phyloP scores from a whole-genome alignment of 1,284 basidiomycete genomes.

The Boletus semigastroideus region DNA sequence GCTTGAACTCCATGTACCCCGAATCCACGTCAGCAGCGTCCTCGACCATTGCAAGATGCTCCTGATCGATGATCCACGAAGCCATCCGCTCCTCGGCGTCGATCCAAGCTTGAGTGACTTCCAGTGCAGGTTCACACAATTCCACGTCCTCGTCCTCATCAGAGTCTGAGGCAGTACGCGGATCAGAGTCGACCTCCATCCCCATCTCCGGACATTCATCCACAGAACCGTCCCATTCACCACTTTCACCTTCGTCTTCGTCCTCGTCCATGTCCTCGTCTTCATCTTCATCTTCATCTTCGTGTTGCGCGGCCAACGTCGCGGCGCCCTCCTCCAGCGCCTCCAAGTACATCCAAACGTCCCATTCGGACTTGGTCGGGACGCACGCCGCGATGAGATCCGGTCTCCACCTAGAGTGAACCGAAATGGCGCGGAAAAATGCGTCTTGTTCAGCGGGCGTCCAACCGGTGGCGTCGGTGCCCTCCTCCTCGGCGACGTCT shows the following conservation, averaged over 20 bases:
- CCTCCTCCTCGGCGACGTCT: not conserved
- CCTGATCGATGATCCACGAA: constrained; percentile 33
- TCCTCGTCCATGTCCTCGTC: constrained; percentile 1
- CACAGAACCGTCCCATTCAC: not conserved
- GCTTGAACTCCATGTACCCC: not conserved
- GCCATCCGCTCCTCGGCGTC: constrained; percentile 60
- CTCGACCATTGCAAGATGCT: constrained; percentile 29
- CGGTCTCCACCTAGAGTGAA: constrained; percentile 34
- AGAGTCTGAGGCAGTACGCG: constrained; percentile 4
- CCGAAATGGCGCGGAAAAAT: constrained; percentile 58
- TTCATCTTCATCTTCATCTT: not conserved
- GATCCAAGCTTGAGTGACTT: constrained; percentile 63
- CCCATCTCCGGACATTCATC: not conserved
- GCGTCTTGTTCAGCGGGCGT: constrained; percentile 59
- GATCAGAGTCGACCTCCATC: constrained; percentile 1
- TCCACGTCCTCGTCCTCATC: not conserved
- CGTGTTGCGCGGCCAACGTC: constrained; percentile 4
- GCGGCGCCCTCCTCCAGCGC: constrained; percentile 27
- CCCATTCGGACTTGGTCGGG: constrained; percentile 25
- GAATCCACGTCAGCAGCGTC: constrained; percentile 1
- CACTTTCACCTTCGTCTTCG: not conserved
- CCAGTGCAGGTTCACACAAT: constrained; percentile 43
- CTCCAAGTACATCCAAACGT: constrained; percentile 34
- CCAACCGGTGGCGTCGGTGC: constrained; percentile 44
- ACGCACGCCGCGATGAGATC: constrained; percentile 35